A percentile compares a stretch with the other conserved stretches of the same genome.
Evolutionary conservation across 2,329 filamentous ascomycete genomes (phyloP).

Genomic region (Orbilia blumenaviensis): DNA sequence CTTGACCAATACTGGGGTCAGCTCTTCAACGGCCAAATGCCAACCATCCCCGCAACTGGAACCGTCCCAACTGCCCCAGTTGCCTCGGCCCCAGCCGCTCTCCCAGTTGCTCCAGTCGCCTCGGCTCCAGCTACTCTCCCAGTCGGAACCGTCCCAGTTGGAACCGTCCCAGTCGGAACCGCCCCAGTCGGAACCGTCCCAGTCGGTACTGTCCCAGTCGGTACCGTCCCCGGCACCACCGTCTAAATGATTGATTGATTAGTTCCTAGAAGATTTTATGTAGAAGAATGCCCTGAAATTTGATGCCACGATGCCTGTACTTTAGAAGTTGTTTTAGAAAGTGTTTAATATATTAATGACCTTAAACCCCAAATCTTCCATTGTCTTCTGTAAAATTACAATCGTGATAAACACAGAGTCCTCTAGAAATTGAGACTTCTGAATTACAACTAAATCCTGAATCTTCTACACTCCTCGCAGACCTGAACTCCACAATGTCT

Average conservation of each 20-base stretch:
- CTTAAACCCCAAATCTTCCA: not conserved
- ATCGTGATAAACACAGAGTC: not conserved
- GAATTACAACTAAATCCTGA: too few relatives aligned
- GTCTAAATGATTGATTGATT: conserved; percentile 9
- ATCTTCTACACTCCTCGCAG: conserved; percentile 41
- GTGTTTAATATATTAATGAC: conserved; percentile 10
- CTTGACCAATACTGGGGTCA: conserved; percentile 26
- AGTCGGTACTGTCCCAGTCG: not conserved
- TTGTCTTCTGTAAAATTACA: not conserved
- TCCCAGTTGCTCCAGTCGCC: not conserved
- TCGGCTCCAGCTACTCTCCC: not conserved
- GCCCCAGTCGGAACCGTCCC: not conserved
- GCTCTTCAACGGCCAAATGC: conserved; percentile 16
- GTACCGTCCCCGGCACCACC: not conserved
- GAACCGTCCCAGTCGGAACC: not conserved
- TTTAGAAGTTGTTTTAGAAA: conserved; percentile 9
- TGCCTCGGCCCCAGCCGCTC: not conserved
- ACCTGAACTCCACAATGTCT: conserved; percentile 18
- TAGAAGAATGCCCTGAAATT: conserved; percentile 11
- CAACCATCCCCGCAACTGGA: not conserved
- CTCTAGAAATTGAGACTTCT: too few relatives aligned
- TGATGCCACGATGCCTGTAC: conserved; percentile 20
- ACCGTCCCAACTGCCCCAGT: conserved; percentile 3
- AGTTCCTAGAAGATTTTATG: not conserved
- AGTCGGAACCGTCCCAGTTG: not conserved